These are phyloP conservation scores for Diaporthe ilicicola DNA, from an alignment of 2,329 filamentous ascomycete species.

Conservation along the genomic window DNA sequence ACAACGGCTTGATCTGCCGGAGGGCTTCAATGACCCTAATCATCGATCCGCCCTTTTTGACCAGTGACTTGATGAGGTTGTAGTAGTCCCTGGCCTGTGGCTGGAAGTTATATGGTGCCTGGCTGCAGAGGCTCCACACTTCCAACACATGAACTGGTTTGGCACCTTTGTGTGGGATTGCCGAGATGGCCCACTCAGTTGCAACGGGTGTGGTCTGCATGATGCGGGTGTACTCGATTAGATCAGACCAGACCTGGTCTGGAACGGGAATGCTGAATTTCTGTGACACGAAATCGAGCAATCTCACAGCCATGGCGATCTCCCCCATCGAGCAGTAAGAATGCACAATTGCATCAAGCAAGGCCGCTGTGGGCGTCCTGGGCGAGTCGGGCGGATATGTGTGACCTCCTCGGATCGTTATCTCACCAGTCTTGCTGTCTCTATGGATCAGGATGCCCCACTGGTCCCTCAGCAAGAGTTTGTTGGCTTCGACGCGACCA, in stretches of 20 bases:
- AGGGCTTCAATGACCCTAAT: slow-evolving; percentile 39
- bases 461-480: slow-evolving; percentile 40
- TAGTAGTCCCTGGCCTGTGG: slow-evolving; percentile 67
- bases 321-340: slow-evolving; percentile 73
- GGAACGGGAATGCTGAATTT: slow-evolving; percentile 67
- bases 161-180: slow-evolving; percentile 46
- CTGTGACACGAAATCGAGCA: slow-evolving; percentile 70
- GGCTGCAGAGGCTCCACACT: slow-evolving; percentile 68
- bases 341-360: slow-evolving; percentile 75
- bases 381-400: slow-evolving; percentile 57
- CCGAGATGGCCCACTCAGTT: slow-evolving; percentile 47
- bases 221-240: slow-evolving; percentile 74
- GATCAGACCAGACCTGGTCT: slow-evolving; percentile 67
- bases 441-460: slow-evolving; percentile 40
- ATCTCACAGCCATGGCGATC: slow-evolving; percentile 63
- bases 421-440: slow-evolving; percentile 28
- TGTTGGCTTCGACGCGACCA: slow-evolving; percentile 45
- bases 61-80: slow-evolving; percentile 50
- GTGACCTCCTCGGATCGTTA: slow-evolving; percentile 45
- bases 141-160: slow-evolving; percentile 53
- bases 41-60: slow-evolving; percentile 37
- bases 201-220: slow-evolving; percentile 51
- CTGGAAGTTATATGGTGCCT: slow-evolving; percentile 61
- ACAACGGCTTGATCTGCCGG: slow-evolving; percentile 40
- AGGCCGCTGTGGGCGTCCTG: slow-evolving; percentile 62